Conservation (phyloP, 2,329 filamentous ascomycete genomes). For the Microdochium trichocladiopsis region DNA sequence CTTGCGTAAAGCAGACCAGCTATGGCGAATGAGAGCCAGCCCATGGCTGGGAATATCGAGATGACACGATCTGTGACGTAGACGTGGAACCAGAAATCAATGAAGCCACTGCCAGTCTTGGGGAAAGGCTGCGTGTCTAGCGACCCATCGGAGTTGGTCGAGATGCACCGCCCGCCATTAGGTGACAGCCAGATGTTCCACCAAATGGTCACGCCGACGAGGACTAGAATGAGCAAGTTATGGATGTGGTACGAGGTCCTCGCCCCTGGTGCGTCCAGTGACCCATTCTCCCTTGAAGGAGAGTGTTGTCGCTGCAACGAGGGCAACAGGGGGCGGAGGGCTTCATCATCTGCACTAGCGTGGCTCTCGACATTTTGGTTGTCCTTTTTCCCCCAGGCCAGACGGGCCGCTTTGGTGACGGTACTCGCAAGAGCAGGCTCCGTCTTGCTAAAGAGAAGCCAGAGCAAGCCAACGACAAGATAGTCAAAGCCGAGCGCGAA, state of each 20-base stretch:
- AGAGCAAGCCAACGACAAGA: conserved; percentile 32
- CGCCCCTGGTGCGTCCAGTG: background rate
- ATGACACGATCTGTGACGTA: conserved; percentile 19
- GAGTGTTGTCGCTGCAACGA: conserved; percentile 7
- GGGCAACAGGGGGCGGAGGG: background rate
- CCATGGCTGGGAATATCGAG: conserved; percentile 35
- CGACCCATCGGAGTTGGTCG: conserved; percentile 7
- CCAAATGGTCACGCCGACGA: conserved; percentile 30
- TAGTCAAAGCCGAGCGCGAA: conserved; percentile 38
- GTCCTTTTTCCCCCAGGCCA: conserved; percentile 12
- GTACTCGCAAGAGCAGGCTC: conserved; percentile 22
- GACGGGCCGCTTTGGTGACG: conserved; percentile 11
- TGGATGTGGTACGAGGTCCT: conserved; percentile 31
- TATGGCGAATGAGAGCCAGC: conserved; percentile 38
- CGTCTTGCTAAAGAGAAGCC: conserved; percentile 25
- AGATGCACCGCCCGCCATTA: conserved; percentile 26
- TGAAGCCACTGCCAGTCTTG: conserved; percentile 8
- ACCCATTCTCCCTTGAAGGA: conserved; percentile 11
- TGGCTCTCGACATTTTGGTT: conserved; percentile 11
- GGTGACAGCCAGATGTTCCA: conserved; percentile 40
- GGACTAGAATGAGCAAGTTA: conserved; percentile 25
- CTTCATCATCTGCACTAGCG: background rate
- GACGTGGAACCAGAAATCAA: conserved; percentile 33
- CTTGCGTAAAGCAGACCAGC: conserved; percentile 35
- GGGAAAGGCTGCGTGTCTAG: background rate